A percentile compares a stretch with the other conserved stretches of the same genome.
phyloP scores from a whole-genome alignment of 352 stramenopile species.

The Thraustochytrium striatum region DNA sequence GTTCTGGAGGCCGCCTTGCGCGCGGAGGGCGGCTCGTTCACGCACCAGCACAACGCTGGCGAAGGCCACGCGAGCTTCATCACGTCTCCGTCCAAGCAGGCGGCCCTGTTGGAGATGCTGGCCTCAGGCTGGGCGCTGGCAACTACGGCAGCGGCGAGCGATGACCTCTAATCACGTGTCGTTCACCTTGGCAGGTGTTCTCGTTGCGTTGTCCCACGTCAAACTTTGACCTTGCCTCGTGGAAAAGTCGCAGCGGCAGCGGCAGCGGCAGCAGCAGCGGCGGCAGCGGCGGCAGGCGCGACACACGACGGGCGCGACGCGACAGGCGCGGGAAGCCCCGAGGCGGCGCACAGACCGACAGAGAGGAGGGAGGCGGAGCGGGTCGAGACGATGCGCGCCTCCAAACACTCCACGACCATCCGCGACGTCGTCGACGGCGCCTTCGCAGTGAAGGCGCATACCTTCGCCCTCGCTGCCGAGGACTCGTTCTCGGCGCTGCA shows the following conservation, averaged over 20 bases:
- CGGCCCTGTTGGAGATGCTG: no score
- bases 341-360: no score
- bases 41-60: no score
- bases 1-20: background rate
- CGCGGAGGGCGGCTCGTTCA: background rate
- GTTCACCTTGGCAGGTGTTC: background rate
- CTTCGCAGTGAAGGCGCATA: slow-evolving; percentile 20
- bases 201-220: background rate
- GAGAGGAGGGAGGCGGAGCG: no score
- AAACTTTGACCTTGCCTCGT: no score
- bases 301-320: background rate
- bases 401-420: no score
- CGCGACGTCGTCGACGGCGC: background rate
- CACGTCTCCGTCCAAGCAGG: background rate
- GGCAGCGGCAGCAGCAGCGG: background rate
- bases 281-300: background rate
- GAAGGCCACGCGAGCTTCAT: background rate
- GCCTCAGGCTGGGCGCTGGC: background rate
- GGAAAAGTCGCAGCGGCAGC: background rate
- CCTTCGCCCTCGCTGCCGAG: slow-evolving; percentile 34
- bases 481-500: background rate
- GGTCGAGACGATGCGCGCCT: no score
- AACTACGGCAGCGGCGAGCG: background rate
- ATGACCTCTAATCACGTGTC: background rate
- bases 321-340: background rate